A percentile compares a stretch with the other conserved stretches of the same genome.
These are phyloP conservation scores for Monascus ruber DNA, from an alignment of 2,329 filamentous ascomycete species.

Conservation along the genomic window DNA sequence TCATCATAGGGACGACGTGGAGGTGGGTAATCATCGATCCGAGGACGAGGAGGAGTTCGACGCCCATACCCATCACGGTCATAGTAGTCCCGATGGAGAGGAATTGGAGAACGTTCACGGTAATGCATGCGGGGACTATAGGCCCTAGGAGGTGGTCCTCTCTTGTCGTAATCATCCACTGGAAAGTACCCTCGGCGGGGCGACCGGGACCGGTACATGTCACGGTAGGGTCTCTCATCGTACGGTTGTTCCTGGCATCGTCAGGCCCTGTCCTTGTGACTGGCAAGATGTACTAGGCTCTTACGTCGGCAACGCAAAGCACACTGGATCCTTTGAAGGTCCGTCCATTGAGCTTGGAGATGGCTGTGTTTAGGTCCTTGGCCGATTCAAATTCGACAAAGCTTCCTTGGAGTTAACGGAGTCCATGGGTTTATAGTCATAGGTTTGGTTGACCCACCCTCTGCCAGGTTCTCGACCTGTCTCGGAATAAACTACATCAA, in stretches of 20 bases:
- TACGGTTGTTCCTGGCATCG: slow-evolving; percentile 49
- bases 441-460: slow-evolving; percentile 52
- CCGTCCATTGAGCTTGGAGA: slow-evolving; percentile 85
- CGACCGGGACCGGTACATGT: slow-evolving; percentile 70
- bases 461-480: slow-evolving; percentile 85
- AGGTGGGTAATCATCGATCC: slow-evolving; percentile 63
- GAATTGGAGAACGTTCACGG: slow-evolving; percentile 71
- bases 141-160: slow-evolving; percentile 63
- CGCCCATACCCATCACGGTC: slow-evolving; percentile 66
- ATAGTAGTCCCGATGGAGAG: slow-evolving; percentile 68
- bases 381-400: slow-evolving; percentile 97
- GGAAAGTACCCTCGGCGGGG: slow-evolving; percentile 57
- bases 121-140: slow-evolving; percentile 81
- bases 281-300: slow-evolving; percentile 20
- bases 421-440: slow-evolving; percentile 9
- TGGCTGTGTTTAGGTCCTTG: slow-evolving; percentile 75
- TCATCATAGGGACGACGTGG: slow-evolving; percentile 49
- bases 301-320: slow-evolving; percentile 76
- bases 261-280: slow-evolving; percentile 16
- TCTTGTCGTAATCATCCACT: slow-evolving; percentile 71
- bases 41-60: slow-evolving; percentile 67
- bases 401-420: slow-evolving; percentile 39
- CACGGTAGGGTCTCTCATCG: slow-evolving; percentile 59
- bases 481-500: slow-evolving; percentile 97
- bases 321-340: slow-evolving; percentile 89